A percentile compares a stretch with the other conserved stretches of the same genome.
Conservation (phyloP, 2,329 filamentous ascomycete genomes). For the Talaromyces sp. region DNA sequence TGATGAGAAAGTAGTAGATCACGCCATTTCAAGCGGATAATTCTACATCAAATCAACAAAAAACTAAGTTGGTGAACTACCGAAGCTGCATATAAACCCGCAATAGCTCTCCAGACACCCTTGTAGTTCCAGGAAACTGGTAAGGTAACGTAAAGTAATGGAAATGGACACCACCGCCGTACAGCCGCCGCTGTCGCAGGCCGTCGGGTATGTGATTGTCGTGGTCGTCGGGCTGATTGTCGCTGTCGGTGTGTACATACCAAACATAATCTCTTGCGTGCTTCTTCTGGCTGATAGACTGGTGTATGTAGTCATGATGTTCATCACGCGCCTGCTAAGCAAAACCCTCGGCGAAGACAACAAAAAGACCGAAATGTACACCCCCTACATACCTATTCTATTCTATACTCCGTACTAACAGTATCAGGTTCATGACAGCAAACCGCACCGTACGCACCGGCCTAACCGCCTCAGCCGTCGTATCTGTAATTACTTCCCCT, state of each 20-base stretch:
- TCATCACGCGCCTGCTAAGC: constrained; percentile 44
- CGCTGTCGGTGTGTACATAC: constrained; percentile 27
- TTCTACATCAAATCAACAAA: background rate
- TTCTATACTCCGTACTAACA: background rate
- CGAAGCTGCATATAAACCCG: background rate
- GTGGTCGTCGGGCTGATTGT: constrained; percentile 38
- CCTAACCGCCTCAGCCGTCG: constrained; percentile 49
- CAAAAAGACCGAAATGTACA: constrained; percentile 49
- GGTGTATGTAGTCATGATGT: constrained; percentile 38
- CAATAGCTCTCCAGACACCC: background rate
- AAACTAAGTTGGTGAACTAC: too few species aligned
- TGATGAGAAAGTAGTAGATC: background rate
- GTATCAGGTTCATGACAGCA: constrained; percentile 48
- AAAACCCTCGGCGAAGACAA: constrained; percentile 49
- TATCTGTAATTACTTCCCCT: too few species aligned
- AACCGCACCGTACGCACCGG: constrained; percentile 49
- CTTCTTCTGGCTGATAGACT: constrained; percentile 1
- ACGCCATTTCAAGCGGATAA: background rate
- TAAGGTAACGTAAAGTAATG: background rate
- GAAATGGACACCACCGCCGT: constrained; percentile 15
- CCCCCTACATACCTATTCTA: too few species aligned
- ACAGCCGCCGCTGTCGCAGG: constrained; percentile 31
- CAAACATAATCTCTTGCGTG: background rate
- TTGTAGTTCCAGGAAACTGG: too few species aligned
- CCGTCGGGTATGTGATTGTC: constrained; percentile 40